Conservation (phyloP, 257 asterid species). For the Anisodus tanguticus region DNA sequence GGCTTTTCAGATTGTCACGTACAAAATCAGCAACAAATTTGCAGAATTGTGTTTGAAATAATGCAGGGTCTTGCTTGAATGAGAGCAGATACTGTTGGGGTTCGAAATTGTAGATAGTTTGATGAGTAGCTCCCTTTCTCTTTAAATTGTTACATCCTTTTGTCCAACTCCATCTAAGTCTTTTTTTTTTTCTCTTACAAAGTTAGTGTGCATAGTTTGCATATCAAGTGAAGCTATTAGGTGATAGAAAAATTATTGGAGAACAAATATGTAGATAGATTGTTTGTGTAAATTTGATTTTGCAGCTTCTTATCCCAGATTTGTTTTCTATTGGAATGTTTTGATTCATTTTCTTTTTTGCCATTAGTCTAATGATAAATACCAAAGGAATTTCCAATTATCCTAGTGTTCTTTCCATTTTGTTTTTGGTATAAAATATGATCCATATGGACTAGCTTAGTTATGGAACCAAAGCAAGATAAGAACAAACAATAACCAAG, state of each 20-base stretch:
- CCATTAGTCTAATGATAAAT: background rate
- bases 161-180: background rate
- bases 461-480: background rate
- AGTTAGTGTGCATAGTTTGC: constrained; percentile 14
- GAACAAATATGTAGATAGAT: constrained; percentile 23
- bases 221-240: constrained; percentile 4
- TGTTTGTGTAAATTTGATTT: constrained; percentile 23
- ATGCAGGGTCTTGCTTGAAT: constrained; percentile 37
- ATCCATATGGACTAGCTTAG: background rate
- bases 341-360: background rate
- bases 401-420: background rate
- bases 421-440: background rate
- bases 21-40: background rate
- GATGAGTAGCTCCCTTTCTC: constrained; percentile 9
- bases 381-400: background rate
- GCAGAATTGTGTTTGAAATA: constrained; percentile 26
- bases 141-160: constrained; percentile 25
- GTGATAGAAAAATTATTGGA: background rate
- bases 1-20: background rate
- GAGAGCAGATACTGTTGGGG: constrained; percentile 31
- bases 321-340: constrained; percentile 1
- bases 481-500: background rate
- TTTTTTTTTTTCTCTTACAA: constrained; percentile 22
- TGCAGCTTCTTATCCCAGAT: constrained; percentile 3
- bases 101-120: constrained; percentile 41